These are phyloP conservation scores for Tricholoma sp. DNA, from an alignment of 768 basidiomycete species.

Conservation along the genomic window DNA sequence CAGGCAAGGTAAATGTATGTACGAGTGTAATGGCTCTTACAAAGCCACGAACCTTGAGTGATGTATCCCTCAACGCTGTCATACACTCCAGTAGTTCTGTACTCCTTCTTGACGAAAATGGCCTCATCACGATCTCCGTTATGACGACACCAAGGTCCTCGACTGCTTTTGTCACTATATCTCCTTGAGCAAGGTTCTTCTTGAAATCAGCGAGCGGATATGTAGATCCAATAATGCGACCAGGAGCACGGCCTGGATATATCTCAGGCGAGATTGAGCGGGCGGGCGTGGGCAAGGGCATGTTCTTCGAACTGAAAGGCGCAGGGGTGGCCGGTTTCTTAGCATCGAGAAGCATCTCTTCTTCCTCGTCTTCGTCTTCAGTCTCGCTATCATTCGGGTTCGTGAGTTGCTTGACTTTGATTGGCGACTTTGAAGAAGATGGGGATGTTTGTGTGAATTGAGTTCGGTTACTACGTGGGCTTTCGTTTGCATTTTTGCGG, in stretches of 20 bases:
- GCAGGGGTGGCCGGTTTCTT: slow-evolving; percentile 19
- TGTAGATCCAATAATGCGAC: slow-evolving; percentile 71
- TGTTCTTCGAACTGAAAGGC: slow-evolving; percentile 9
- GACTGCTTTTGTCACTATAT: slow-evolving; percentile 81
- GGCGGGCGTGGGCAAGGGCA: slow-evolving; percentile 49
- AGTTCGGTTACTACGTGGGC: slow-evolving; percentile 11
- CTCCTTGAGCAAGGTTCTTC: slow-evolving; percentile 63
- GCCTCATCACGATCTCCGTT: slow-evolving; percentile 59
- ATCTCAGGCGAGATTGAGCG: slow-evolving; percentile 39
- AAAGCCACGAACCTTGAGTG: slow-evolving; percentile 46
- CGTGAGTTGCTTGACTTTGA: slow-evolving; percentile 26
- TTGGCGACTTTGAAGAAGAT: slow-evolving; percentile 12
- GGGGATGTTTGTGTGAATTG: slow-evolving; percentile 12
- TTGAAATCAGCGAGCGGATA: slow-evolving; percentile 75
- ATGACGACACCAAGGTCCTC: slow-evolving; percentile 73
- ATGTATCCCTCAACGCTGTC: slow-evolving; percentile 58
- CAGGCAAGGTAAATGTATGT: neutral
- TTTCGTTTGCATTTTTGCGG: slow-evolving; percentile 23
- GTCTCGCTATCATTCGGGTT: slow-evolving; percentile 45
- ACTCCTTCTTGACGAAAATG: slow-evolving; percentile 65
- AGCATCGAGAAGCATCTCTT: slow-evolving; percentile 24
- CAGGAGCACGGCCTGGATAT: slow-evolving; percentile 54
- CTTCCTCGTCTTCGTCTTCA: slow-evolving; percentile 39
- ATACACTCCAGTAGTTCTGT: slow-evolving; percentile 74
- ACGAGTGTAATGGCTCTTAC: neutral